These are phyloP conservation scores for Phialemonium atrogriseum DNA, from an alignment of 2,329 filamentous ascomycete genomes.

Conservation along the genomic window DNA sequence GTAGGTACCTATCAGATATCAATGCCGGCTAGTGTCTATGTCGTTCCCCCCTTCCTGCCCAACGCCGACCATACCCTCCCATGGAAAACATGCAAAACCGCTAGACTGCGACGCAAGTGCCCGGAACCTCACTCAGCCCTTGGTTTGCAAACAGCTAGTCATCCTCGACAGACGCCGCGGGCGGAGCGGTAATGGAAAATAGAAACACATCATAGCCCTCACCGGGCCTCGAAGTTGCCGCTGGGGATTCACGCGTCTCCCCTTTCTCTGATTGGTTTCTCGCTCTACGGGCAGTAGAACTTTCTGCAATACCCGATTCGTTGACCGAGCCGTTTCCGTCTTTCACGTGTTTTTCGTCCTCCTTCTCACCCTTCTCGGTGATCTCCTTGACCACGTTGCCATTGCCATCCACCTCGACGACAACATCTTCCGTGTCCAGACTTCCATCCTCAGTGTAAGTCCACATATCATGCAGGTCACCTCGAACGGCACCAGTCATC, in stretches of 20 bases:
- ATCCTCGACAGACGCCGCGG: too few relatives aligned
- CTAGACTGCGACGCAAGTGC: too few relatives aligned
- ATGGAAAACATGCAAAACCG: too few relatives aligned
- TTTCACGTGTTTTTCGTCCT: slow-evolving; percentile 23
- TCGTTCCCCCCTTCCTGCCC: too few relatives aligned
- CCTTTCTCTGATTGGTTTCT: slow-evolving; percentile 12
- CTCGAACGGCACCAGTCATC: slow-evolving; percentile 61
- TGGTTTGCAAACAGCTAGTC: too few relatives aligned
- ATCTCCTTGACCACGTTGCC: slow-evolving; percentile 35
- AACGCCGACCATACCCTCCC: too few relatives aligned
- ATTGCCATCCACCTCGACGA: slow-evolving; percentile 44
- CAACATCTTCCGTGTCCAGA: slow-evolving; percentile 44
- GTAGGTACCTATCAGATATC: too few relatives aligned
- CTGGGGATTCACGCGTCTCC: slow-evolving; percentile 10
- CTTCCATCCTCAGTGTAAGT: slow-evolving; percentile 67
- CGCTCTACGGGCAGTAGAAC: too few relatives aligned
- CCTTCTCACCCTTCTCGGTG: slow-evolving; percentile 21
- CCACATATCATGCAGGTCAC: slow-evolving; percentile 72
- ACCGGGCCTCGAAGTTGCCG: slow-evolving; percentile 4
- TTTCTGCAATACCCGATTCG: too few relatives aligned
- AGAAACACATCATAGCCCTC: slow-evolving; percentile 15
- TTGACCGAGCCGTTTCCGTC: too few relatives aligned
- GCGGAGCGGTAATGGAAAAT: slow-evolving; percentile 17
- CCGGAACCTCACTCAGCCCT: too few relatives aligned
- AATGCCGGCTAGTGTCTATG: too few relatives aligned